These are phyloP conservation scores for Alternaria metachromatica DNA, from an alignment of 2,329 filamentous ascomycete species.

Conservation along the genomic window DNA sequence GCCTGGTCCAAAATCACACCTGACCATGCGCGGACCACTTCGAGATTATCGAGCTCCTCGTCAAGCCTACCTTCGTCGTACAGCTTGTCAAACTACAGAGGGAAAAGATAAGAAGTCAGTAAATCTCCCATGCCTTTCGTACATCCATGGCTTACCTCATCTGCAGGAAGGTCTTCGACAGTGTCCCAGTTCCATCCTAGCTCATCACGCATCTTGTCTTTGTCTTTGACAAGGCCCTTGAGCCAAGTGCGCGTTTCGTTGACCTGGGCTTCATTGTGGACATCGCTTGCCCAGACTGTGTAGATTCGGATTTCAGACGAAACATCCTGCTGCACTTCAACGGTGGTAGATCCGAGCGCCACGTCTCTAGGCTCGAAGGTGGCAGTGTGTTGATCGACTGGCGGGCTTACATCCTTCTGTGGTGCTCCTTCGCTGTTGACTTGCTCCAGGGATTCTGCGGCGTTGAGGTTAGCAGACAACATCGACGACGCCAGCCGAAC, in stretches of 20 bases:
- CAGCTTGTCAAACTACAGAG: not conserved
- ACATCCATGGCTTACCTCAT: not conserved
- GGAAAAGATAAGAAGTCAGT: not conserved
- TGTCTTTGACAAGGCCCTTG: not conserved
- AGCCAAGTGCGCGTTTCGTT: not conserved
- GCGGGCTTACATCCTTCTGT: not conserved
- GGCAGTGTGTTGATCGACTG: not conserved
- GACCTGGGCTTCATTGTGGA: not conserved
- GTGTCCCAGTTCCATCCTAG: not conserved
- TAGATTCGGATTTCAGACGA: not conserved
- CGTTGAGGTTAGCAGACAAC: not conserved
- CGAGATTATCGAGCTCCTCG: not conserved
- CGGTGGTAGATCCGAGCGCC: not conserved
- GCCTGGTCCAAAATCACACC: not conserved
- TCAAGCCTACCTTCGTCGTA: not conserved
- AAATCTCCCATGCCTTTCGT: not conserved
- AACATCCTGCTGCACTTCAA: not conserved
- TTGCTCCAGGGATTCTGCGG: not conserved
- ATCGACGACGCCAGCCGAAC: not conserved
- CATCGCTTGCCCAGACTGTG: not conserved
- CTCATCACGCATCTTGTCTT: not conserved
- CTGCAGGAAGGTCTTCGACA: fast-evolving
- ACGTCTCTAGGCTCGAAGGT: not conserved
- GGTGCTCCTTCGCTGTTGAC: not conserved
- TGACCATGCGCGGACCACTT: not conserved